Percentiles rank a stretch among this genome's conserved stretches.
Evolutionary conservation across 495 filamentous ascomycete genomes (phyloP).

Genomic region (Hypoxylon fuscum): DNA sequence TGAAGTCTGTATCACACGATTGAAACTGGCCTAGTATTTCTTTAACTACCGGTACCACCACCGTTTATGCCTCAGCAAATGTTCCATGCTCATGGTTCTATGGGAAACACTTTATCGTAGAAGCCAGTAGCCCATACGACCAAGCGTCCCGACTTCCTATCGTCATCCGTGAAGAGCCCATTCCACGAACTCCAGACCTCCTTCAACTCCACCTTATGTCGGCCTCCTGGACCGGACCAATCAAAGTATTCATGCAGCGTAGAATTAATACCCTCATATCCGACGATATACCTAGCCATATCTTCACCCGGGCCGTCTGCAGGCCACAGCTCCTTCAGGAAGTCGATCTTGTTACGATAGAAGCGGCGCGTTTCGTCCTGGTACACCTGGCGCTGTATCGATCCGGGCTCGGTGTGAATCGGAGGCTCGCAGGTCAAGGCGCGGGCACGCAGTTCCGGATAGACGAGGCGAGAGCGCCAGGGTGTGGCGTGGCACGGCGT

Average conservation of each 20-base stretch:
- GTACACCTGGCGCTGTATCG: slow-evolving; percentile 67
- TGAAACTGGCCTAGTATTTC: too few species aligned
- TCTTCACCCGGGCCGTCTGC: slow-evolving; percentile 50
- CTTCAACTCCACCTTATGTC: slow-evolving; percentile 54
- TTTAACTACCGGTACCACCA: not conserved
- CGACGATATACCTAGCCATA: slow-evolving; percentile 63
- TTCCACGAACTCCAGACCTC: slow-evolving; percentile 81
- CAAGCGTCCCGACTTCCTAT: slow-evolving; percentile 82
- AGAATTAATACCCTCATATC: slow-evolving; percentile 61
- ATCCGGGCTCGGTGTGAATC: slow-evolving; percentile 63
- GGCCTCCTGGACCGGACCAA: slow-evolving; percentile 56
- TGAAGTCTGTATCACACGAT: too few species aligned
- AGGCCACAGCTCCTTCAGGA: slow-evolving; percentile 63
- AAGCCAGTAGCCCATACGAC: slow-evolving; percentile 74
- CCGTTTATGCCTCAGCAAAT: not conserved
- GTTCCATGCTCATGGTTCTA: slow-evolving; percentile 14
- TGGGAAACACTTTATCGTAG: slow-evolving; percentile 32
- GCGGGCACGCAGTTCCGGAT: slow-evolving; percentile 79
- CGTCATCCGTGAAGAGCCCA: slow-evolving; percentile 87
- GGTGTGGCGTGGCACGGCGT: slow-evolving; percentile 97
- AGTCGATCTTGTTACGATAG: slow-evolving; percentile 72
- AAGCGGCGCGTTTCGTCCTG: slow-evolving; percentile 91
- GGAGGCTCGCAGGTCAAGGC: slow-evolving; percentile 94
- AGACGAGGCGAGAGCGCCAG: slow-evolving; percentile 89
- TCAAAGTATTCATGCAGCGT: slow-evolving; percentile 57